Evolutionary conservation across 176 grass and related monocot species (phyloP), one percentile per base, ranked within the genome.

Genomic region (Pharus latifolius): DNA sequence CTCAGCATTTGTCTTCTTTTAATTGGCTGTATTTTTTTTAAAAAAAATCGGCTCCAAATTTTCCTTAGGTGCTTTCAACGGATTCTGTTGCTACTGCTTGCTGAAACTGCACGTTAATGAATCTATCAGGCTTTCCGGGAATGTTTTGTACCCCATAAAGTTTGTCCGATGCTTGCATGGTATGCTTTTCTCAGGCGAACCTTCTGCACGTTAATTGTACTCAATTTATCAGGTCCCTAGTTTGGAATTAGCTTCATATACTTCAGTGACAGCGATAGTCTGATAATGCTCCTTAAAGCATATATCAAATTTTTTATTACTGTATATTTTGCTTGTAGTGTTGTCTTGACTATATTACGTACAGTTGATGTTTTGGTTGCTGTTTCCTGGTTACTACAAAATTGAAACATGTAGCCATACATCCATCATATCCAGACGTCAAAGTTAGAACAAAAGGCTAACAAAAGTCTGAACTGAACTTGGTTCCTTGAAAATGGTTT

Each of bases 1-100:
- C 6, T 50, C 24, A 74, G 32, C 13, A 52, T 63, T 42, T 40
- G 4, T 54, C 50, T 34, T n/a, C 28, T 67, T 46, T 54, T 55
- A 70, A 22, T 0, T 45, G 10, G 25, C 23, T 7, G 13, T 29
- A 10, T 52, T 9, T 17, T 76, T 53, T 60, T n/a, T n/a, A n/a
- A n/a, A n/a, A n/a, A n/a, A n/a, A 60, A 53, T 69, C 33, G 45
- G 20, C 51, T 69, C 11, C 10, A 0, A 23, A 53, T 54, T 25
- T 14, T 51, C 48, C n/a, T 1, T 61, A 82, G 80, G 71, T 60
- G 63, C 33, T 75, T 60, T 53, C 3, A 16, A 33, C 10, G 53
- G 64, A 34, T 82, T 82, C 54, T 82, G 80, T 34, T 82, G 80
- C 51, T 76, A 69, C 34, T 83, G 64, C 80, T 83, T 72, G 26